Conservation (phyloP, 331 rosid genomes). For the Erythrophleum ivorense region DNA sequence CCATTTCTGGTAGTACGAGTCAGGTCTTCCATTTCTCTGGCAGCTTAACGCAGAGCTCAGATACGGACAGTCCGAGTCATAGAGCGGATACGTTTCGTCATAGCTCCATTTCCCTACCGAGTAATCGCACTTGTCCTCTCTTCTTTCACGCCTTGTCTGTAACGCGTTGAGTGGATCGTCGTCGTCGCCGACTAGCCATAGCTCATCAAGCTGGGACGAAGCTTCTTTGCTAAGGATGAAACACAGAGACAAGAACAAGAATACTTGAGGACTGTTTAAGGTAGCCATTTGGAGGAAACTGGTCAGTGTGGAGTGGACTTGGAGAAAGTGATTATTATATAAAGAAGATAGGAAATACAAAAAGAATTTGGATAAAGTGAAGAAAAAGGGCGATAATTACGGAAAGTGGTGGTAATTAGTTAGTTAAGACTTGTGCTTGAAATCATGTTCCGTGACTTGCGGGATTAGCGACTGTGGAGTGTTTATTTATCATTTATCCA, state of each 20-base stretch:
- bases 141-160: slow-evolving; percentile 52
- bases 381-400: too few relatives aligned
- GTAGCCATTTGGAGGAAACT: too few relatives aligned
- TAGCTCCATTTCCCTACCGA: slow-evolving; percentile 83
- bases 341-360: too few relatives aligned
- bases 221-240: slow-evolving; percentile 48
- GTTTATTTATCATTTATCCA: too few relatives aligned
- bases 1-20: slow-evolving; percentile 91
- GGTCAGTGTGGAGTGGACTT: too few relatives aligned
- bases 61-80: slow-evolving; percentile 76
- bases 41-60: slow-evolving; percentile 81
- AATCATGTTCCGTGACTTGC: too few relatives aligned
- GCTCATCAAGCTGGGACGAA: slow-evolving; percentile 50
- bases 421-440: too few relatives aligned
- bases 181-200: slow-evolving; percentile 56
- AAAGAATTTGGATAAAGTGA: too few relatives aligned
- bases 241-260: slow-evolving; percentile 41
- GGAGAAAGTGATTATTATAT: too few relatives aligned
- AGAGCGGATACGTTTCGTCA: slow-evolving; percentile 85
- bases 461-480: too few relatives aligned
- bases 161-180: slow-evolving; percentile 64
- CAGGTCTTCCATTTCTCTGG: slow-evolving; percentile 87
- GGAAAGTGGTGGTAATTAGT: too few relatives aligned
- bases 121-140: slow-evolving; percentile 60
- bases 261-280: too few relatives aligned